Evolutionary conservation across 306 rosid species (phyloP), one percentile per base, ranked within the genome.

Genomic region (Ormosia emarginata): DNA sequence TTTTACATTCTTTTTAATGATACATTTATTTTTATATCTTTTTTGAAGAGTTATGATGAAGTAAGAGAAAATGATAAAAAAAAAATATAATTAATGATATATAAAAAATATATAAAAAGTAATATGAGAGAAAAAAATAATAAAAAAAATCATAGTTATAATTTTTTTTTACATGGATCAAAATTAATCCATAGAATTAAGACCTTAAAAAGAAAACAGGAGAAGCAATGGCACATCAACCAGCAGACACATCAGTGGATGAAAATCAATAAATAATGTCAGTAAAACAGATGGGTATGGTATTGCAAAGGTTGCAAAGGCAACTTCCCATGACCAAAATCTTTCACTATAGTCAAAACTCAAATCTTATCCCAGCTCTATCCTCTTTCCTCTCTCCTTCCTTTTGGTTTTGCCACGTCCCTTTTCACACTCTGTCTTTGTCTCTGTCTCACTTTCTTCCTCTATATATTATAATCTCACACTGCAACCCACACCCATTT

Each of bases 321-420:
- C 84, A 71, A 84, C 86, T 77, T 70, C 40, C 36, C 36, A 40
- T 47, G 56, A 76, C 64, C 77, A 55, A 74, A 41, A 17, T 8
- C 70, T 39, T 55, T 40, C 50, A 9, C 67, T 24, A 58, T 17
- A 64, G 77, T 82, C 89, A 72, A 76, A 79, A 65, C 49, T 82
- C 89, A 72, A 76, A 79, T 71, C 49, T 40, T 29, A 14, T 71
- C 49, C 49, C 15, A 32, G 10, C 67, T 58, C 79, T 4, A 15
- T 18, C 39, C 34, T 52, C 55, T 79, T 84, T 59, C 74, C 61
- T 30, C 77, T 57, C 59, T 63, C 72, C 18, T 52, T 40, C 49
- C 55, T 32, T 43, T 53, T 37, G 7, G 24, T 12, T 18, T 13
- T 46, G 1, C 29, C 15, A 7, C 7, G 62, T 29, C 4, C 29